phyloP scores from a whole-genome alignment of 495 filamentous ascomycete genomes.

The Lasiosphaeria miniovina region DNA sequence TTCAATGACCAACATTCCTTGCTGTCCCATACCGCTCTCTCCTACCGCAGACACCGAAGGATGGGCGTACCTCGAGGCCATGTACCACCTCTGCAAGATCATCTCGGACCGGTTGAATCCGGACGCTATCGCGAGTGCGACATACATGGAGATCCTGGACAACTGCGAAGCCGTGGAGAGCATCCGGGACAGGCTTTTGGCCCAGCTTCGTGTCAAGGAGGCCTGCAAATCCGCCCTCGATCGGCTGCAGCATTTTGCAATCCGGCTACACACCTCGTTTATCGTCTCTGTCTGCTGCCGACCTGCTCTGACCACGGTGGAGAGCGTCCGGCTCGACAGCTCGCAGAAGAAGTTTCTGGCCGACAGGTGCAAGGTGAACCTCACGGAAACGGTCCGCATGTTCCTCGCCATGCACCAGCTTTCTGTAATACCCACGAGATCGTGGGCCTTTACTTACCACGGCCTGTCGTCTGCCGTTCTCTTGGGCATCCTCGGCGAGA shows the following conservation, averaged over 20 bases:
- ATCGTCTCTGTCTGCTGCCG: slow-evolving; percentile 55
- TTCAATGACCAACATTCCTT: slow-evolving; percentile 50
- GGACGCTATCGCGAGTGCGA: slow-evolving; percentile 43
- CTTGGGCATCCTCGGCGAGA: slow-evolving; percentile 62
- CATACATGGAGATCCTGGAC: slow-evolving; percentile 46
- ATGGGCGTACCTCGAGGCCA: slow-evolving; percentile 51
- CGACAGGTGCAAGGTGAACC: slow-evolving; percentile 57
- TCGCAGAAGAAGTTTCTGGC: slow-evolving; percentile 47
- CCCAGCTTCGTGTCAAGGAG: slow-evolving; percentile 48
- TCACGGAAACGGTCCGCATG: slow-evolving; percentile 64
- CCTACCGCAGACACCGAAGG: slow-evolving; percentile 43
- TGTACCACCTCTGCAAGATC: slow-evolving; percentile 52
- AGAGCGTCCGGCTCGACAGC: slow-evolving; percentile 33
- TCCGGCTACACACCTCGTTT: slow-evolving; percentile 53
- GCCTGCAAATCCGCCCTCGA: slow-evolving; percentile 53
- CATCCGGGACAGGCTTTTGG: slow-evolving; percentile 42
- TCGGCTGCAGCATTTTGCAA: slow-evolving; percentile 52
- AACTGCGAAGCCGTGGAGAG: slow-evolving; percentile 47
- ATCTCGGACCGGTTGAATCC: slow-evolving; percentile 51
- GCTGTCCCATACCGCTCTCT: slow-evolving; percentile 45
- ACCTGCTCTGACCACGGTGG: slow-evolving; percentile 46
- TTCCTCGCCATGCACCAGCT: slow-evolving; percentile 66
- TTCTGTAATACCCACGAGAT: slow-evolving; percentile 60
- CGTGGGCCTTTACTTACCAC: slow-evolving; percentile 66
- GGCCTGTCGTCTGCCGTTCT: slow-evolving; percentile 63